Percentiles rank a stretch among this genome's conserved stretches.
Evolutionary conservation across 2,329 filamentous ascomycete genomes (phyloP).

Genomic region (Calonectria multiphialidica): DNA sequence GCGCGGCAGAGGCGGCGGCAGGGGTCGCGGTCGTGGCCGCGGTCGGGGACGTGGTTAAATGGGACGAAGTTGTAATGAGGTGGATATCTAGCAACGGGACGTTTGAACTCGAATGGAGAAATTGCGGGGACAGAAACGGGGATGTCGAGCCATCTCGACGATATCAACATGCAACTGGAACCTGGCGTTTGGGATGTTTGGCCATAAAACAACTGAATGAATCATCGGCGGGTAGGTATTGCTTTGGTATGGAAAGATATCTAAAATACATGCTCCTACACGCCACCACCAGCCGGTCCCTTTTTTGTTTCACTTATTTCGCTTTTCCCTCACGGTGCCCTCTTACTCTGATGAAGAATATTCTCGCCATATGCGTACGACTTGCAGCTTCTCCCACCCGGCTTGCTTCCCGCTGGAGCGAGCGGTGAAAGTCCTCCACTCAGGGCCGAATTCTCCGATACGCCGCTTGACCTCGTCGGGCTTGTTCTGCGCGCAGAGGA

Average conservation of each 20-base stretch:
- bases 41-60: conserved; percentile 50
- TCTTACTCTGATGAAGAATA: conserved; percentile 11
- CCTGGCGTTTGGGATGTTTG: conserved; percentile 52
- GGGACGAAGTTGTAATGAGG: background rate
- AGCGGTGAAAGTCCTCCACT: conserved; percentile 83
- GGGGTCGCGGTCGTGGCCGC: conserved; percentile 64
- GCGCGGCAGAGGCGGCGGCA: conserved; percentile 65
- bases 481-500: conserved; percentile 92
- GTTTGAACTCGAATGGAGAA: conserved; percentile 22
- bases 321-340: background rate
- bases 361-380: conserved; percentile 85
- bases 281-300: conserved; percentile 28
- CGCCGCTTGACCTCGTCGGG: conserved; percentile 78
- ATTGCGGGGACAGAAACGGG: conserved; percentile 29
- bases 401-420: conserved; percentile 87
- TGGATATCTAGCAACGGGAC: conserved; percentile 18
- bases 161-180: conserved; percentile 47
- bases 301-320: conserved; percentile 2
- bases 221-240: conserved; percentile 44
- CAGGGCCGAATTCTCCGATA: conserved; percentile 63
- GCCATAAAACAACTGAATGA: conserved; percentile 45
- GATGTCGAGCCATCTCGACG: conserved; percentile 36
- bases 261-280: conserved; percentile 45
- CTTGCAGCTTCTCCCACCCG: conserved; percentile 94
- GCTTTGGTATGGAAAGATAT: conserved; percentile 48